A percentile compares a stretch with the other conserved stretches of the same genome.
Evolutionary conservation across 2,329 filamentous ascomycete species (phyloP).

Genomic region (Cryphonectria parasitica): DNA sequence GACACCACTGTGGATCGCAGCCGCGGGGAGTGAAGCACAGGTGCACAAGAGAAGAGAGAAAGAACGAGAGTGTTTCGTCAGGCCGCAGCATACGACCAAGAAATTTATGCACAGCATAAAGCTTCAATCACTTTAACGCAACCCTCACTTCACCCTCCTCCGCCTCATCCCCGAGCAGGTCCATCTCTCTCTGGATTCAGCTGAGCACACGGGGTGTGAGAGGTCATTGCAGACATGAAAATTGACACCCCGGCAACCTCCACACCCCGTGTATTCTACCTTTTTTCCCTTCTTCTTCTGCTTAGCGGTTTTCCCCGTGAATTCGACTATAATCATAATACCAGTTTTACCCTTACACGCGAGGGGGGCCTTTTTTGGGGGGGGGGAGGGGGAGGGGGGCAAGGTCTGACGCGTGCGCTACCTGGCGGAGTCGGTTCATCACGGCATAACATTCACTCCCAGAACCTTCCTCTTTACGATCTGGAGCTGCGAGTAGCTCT

Average conservation of each 20-base stretch:
- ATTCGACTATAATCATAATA: background rate
- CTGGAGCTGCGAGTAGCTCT: background rate
- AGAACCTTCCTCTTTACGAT: background rate
- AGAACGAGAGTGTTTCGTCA: background rate
- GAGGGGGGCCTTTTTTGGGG: too few species aligned
- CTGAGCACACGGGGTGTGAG: background rate
- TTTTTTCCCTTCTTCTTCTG: background rate
- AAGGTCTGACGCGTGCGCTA: background rate
- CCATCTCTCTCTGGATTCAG: background rate
- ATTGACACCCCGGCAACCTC: background rate
- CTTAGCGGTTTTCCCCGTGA: background rate
- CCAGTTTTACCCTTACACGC: background rate
- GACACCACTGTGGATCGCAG: slow-evolving; percentile 1
- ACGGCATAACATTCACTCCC: background rate
- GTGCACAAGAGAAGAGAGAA: background rate
- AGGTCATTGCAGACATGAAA: background rate
- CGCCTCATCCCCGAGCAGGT: background rate
- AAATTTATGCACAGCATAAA: slow-evolving; percentile 12
- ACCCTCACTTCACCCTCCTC: too few species aligned
- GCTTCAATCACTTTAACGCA: background rate
- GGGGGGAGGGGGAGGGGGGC: too few species aligned
- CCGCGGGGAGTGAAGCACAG: slow-evolving; percentile 33
- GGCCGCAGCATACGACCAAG: slow-evolving; percentile 7
- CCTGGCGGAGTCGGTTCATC: background rate
- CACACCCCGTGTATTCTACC: background rate